Base-by-base conservation (phyloP, 1,139 yeast species). In the Pichia sp. region DNA sequence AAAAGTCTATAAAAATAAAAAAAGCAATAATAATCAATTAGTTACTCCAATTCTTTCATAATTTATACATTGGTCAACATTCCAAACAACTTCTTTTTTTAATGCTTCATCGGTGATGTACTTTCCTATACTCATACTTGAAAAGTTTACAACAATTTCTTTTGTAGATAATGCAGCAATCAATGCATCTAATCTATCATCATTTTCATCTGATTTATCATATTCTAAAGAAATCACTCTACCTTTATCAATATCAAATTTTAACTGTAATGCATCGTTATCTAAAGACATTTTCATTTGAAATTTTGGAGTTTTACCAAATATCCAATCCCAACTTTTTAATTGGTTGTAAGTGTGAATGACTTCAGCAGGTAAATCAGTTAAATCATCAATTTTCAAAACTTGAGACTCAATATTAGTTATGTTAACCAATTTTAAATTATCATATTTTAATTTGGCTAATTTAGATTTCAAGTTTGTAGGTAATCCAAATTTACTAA, bases 301-400 rank as follows among this genome's bases (percentile, higher is more conserved):
- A 33, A 59, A 59, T 32, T 49, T 51, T 13, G 95, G 95, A 0
- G 94, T 80, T 30, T 72, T 69, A 0, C 88, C 94, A 57, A 62
- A 84, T 29, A 64, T 70, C 93, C 94, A 86, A 1, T 70, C 65
- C 91, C 93, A 83, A 11, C 66, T 58, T 44, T 63, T 59, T 31
- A 83, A 62, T 31, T 70, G 70, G 0, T 61, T 54, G 3, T 74
- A 72, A 1, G 68, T 68, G 1, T 68, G 59, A 2, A 47, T 23
- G 0, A 84, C 66, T 33, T 73, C 75, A 2, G 50, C 49, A 0
- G 81, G 80, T n/a, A 80, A 54, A 10, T 62, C 60, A 0, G 50
- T 45, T 8, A 51, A 37, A 30, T 64, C 50, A 22, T 55, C 57
- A 5, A 60, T 22, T 21, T 49, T 49, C 20, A 58, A 27, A 4